Evolutionary conservation across 495 filamentous ascomycete genomes (phyloP), one percentile per base, ranked within the genome.

Genomic region (Evansstolkia leycettana): DNA sequence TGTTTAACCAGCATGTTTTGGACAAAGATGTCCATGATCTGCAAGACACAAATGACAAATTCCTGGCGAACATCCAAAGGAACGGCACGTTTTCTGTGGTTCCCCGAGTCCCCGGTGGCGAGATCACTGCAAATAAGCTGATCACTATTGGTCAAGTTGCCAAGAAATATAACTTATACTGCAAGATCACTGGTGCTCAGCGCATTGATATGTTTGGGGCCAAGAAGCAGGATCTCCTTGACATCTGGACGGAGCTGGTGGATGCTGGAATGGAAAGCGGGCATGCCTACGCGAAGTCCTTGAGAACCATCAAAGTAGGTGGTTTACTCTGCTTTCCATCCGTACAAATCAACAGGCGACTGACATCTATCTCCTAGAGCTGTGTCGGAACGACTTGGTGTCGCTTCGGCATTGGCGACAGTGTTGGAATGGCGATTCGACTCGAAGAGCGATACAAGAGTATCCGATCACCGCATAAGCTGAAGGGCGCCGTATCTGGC

Each of bases 371-470:
- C n/a, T n/a, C n/a, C n/a, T 25, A 69, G 72, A 84, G 80, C 45
- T 96, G 89, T 47, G 89, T 96, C 2, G 89, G 89, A 17, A 90
- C 82, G 1, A 92, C 84, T 2, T 96, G 89, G 89, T 96, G 89
- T 47, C 69, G 89, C 5, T 96, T 84, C 44, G 89, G 89, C 40
- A 78, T 94, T 38, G 85, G 85, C 26, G 89, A 96, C 61, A 90
- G 82, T 60, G 89, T 96, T n/a, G 89, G 89, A 16, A 88, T 96
- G 82, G 89, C 88, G 1, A 80, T 95, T 15, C 72, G 87, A 2
- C 62, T 96, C 0, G 89, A 96, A 53, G 82, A 94, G 59, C 75
- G 89, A 31, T 96, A 96, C 60, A 96, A 96, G 70, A 85, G 80
- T 51, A 79, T 96, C 45, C 77, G 89, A 2, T 68, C 70, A 13